These are phyloP conservation scores for Fusarium chuoi DNA, from an alignment of 2,329 filamentous ascomycete genomes.

Conservation along the genomic window DNA sequence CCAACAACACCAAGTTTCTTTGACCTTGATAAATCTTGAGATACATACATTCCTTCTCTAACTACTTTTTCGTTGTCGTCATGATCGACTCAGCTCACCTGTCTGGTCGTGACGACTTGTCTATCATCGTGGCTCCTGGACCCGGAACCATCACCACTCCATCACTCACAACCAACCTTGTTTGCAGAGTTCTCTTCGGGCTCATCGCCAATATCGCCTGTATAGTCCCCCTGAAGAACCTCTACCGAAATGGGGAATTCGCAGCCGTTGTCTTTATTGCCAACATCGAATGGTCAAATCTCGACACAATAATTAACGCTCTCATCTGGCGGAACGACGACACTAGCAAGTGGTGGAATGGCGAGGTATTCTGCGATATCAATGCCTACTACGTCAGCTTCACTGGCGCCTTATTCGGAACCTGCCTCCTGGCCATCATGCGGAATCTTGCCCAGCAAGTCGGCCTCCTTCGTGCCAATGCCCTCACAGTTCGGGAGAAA, in stretches of 20 bases:
- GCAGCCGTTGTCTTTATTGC: conserved; percentile 62
- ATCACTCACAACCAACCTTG: conserved; percentile 56
- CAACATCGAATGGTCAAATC: conserved; percentile 58
- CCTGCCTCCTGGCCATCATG: conserved; percentile 66
- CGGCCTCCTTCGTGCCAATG: conserved; percentile 54
- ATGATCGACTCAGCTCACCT: conserved; percentile 33
- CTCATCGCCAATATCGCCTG: conserved; percentile 57
- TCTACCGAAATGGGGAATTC: conserved; percentile 64
- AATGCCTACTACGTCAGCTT: conserved; percentile 60
- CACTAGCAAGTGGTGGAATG: conserved; percentile 61
- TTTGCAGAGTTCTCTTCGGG: conserved; percentile 60
- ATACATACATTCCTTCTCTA: background rate
- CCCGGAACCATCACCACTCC: conserved; percentile 43
- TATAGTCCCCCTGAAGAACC: conserved; percentile 62
- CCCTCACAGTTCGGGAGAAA: conserved; percentile 54
- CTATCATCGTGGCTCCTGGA: conserved; percentile 37
- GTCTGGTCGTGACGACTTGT: conserved; percentile 33
- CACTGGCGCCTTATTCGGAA: conserved; percentile 57
- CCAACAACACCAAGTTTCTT: conserved; percentile 15
- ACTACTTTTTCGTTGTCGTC: background rate
- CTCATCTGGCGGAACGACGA: conserved; percentile 65
- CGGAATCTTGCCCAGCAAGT: conserved; percentile 63
- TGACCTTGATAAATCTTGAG: conserved; percentile 3
- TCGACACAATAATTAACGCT: conserved; percentile 60
- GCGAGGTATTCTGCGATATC: conserved; percentile 65